A percentile compares a stretch with the other conserved stretches of the same genome.
These are phyloP conservation scores for Fusarium veterinarium DNA, from an alignment of 2,329 filamentous ascomycete species.

Conservation along the genomic window DNA sequence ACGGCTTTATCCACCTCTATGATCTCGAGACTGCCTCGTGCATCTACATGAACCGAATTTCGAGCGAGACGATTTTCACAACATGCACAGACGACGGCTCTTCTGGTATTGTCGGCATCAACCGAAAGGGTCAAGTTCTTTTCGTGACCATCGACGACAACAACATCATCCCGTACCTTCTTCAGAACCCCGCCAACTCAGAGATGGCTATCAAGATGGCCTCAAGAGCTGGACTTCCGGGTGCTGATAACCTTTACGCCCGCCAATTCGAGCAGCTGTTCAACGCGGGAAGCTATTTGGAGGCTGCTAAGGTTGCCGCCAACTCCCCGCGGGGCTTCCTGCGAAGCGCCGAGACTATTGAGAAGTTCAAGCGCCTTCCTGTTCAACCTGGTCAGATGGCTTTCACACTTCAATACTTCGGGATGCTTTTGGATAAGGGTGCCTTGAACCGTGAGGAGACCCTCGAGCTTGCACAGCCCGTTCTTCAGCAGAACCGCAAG, in stretches of 20 bases:
- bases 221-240: slow-evolving; percentile 90
- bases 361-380: slow-evolving; percentile 90
- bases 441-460: slow-evolving; percentile 93
- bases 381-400: slow-evolving; percentile 88
- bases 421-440: slow-evolving; percentile 96
- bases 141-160: slow-evolving; percentile 93
- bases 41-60: slow-evolving; percentile 99
- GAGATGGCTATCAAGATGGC: slow-evolving; percentile 96
- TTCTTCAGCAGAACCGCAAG: slow-evolving; percentile 93
- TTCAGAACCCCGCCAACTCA: slow-evolving; percentile 95
- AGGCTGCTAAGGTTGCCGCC: slow-evolving; percentile 94
- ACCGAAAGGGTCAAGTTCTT: slow-evolving; percentile 96
- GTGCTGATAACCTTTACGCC: slow-evolving; percentile 92
- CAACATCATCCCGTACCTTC: slow-evolving; percentile 91
- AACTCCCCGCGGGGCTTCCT: slow-evolving; percentile 97
- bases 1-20: slow-evolving; percentile 98
- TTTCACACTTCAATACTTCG: slow-evolving; percentile 96
- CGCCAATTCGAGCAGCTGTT: slow-evolving; percentile 93
- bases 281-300: slow-evolving; percentile 80
- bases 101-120: slow-evolving; percentile 91
- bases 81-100: slow-evolving; percentile 87
- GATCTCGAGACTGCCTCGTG: slow-evolving; percentile 95
- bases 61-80: slow-evolving; percentile 98
- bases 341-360: slow-evolving; percentile 93
- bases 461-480: slow-evolving; percentile 90